Conservation (phyloP, 228 moss, liverwort and hornwort genomes). For the Sphagnum fallax region DNA sequence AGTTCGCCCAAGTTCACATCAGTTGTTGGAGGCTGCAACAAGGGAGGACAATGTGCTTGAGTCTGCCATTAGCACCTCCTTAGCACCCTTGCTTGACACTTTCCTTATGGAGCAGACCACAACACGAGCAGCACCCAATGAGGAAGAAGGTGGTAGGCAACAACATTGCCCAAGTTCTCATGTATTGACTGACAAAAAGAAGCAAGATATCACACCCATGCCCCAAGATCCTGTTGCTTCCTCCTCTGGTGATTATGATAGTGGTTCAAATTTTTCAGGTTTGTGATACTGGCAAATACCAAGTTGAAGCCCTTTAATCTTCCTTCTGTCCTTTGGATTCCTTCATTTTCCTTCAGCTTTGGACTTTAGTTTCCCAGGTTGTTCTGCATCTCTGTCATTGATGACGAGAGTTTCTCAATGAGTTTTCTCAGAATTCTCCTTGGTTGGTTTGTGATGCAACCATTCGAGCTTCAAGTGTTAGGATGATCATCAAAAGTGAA, state of each 20-base stretch:
- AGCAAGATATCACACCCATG: slow-evolving; percentile 1
- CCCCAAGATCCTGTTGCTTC: slow-evolving; percentile 34
- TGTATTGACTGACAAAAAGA: slow-evolving; percentile 1
- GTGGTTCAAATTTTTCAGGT: slow-evolving; percentile 37
- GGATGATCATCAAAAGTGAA: not conserved
- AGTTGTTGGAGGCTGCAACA: slow-evolving; percentile 1
- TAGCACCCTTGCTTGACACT: slow-evolving; percentile 4
- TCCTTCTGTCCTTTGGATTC: not conserved
- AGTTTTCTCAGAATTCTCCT: not conserved
- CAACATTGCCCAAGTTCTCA: not conserved
- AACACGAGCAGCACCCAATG: slow-evolving; percentile 2
- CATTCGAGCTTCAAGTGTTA: not conserved
- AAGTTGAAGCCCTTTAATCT: not conserved
- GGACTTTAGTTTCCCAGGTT: too few species aligned
- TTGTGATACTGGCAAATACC: not conserved
- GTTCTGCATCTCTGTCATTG: not conserved
- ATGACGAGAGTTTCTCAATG: not conserved
- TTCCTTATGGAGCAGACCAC: not conserved
- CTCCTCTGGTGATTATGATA: slow-evolving; percentile 27
- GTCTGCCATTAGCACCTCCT: slow-evolving; percentile 12
- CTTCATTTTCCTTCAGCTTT: not conserved
- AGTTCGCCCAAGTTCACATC: slow-evolving; percentile 2
- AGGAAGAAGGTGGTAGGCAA: slow-evolving; percentile 1
- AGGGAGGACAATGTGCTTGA: not conserved
- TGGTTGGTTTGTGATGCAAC: not conserved